These are phyloP conservation scores for Bruguiera hainesii DNA, from an alignment of 441 rosid genomes.

Conservation along the genomic window DNA sequence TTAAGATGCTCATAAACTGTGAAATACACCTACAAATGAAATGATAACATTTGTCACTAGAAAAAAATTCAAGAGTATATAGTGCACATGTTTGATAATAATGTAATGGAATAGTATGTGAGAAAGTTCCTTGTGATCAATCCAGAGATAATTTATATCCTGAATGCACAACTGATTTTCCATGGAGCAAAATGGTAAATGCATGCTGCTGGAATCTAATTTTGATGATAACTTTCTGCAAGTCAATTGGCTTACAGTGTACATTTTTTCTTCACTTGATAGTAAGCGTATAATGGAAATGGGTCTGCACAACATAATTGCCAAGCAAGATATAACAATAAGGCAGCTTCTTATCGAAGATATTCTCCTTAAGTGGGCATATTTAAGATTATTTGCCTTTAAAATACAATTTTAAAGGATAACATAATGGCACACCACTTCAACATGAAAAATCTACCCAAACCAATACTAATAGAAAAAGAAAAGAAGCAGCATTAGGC, in stretches of 20 bases:
- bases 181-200: not conserved
- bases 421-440: not conserved
- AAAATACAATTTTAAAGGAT: not conserved
- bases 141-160: not conserved
- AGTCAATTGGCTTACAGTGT: too few relatives aligned
- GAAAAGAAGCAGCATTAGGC: too few relatives aligned
- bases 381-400: conserved; percentile 1
- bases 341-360: not conserved
- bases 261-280: too few relatives aligned
- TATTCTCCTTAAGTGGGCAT: not conserved
- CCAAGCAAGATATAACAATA: not conserved
- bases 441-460: too few relatives aligned
- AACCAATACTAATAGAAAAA: not conserved
- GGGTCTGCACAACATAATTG: not conserved
- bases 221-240: not conserved
- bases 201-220: not conserved
- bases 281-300: too few relatives aligned
- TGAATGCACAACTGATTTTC: not conserved
- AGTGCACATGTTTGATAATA: conserved; percentile 5
- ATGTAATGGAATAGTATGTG: not conserved
- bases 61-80: conserved; percentile 18
- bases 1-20: conserved; percentile 70
- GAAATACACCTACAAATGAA: conserved; percentile 72
- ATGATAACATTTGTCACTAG: conserved; percentile 33
- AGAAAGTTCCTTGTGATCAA: not conserved